Evolutionary conservation across 257 asterid species (phyloP).

Genomic region (Nicotiana otophora): DNA sequence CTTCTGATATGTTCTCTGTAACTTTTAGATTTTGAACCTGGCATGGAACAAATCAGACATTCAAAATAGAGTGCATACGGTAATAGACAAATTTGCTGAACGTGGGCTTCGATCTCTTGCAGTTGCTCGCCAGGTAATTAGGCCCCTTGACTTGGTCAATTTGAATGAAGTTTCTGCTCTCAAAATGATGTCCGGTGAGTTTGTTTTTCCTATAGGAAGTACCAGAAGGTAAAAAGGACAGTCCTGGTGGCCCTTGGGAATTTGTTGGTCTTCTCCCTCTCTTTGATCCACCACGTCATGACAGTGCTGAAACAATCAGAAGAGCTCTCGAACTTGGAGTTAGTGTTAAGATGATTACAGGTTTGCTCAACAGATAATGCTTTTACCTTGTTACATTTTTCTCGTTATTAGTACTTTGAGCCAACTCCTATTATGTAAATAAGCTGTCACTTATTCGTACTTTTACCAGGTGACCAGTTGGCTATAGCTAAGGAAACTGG

Average conservation of each 20-base stretch:
- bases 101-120: conserved; percentile 67
- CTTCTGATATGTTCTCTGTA: neutral
- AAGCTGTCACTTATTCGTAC: neutral
- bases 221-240: conserved; percentile 47
- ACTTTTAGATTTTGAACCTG: conserved; percentile 45
- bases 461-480: conserved; percentile 46
- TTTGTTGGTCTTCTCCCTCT: conserved; percentile 70
- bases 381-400: neutral
- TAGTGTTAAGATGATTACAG: conserved; percentile 68
- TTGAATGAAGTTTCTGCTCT: neutral
- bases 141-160: neutral
- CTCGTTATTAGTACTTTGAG: neutral
- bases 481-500: conserved; percentile 64
- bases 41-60: conserved; percentile 40
- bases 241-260: conserved; percentile 60
- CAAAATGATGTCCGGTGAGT: neutral
- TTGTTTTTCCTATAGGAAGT: conserved; percentile 32
- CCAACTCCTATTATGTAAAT: neutral
- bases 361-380: conserved; percentile 13
- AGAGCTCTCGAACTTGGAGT: conserved; percentile 69
- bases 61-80: conserved; percentile 36
- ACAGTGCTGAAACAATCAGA: conserved; percentile 59
- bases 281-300: conserved; percentile 68
- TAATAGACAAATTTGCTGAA: conserved; percentile 58
- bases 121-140: conserved; percentile 46